Evolutionary conservation across 257 asterid genomes (phyloP).

Genomic region (Solanum megistacrolobum): DNA sequence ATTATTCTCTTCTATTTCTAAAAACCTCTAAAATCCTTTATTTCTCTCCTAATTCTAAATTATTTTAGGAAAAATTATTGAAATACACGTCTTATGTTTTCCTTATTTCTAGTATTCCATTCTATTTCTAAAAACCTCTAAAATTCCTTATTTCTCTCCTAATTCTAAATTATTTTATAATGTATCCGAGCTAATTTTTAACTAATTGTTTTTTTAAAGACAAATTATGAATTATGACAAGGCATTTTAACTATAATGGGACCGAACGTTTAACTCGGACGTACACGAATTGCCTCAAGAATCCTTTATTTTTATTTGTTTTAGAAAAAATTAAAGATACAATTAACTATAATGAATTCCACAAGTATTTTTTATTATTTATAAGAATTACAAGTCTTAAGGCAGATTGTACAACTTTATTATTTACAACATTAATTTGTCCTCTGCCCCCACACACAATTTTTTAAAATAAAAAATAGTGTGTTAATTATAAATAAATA

Average conservation of each 20-base stretch:
- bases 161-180: no score
- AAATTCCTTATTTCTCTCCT: no score
- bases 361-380: background rate
- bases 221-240: no score
- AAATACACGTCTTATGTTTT: no score
- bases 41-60: no score
- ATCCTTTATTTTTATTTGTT: background rate
- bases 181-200: no score
- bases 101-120: no score
- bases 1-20: no score
- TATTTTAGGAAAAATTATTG: no score
- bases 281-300: background rate
- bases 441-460: background rate
- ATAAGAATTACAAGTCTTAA: background rate
- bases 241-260: background rate
- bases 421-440: background rate
- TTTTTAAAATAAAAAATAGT: no score
- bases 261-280: background rate
- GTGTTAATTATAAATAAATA: background rate
- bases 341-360: background rate
- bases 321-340: background rate
- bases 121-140: no score
- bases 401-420: background rate
- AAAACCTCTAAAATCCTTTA: no score
- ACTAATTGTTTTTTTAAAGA: background rate